Conservation (phyloP, 352 stramenopile genomes). For the Globisporangium ultimum region DNA sequence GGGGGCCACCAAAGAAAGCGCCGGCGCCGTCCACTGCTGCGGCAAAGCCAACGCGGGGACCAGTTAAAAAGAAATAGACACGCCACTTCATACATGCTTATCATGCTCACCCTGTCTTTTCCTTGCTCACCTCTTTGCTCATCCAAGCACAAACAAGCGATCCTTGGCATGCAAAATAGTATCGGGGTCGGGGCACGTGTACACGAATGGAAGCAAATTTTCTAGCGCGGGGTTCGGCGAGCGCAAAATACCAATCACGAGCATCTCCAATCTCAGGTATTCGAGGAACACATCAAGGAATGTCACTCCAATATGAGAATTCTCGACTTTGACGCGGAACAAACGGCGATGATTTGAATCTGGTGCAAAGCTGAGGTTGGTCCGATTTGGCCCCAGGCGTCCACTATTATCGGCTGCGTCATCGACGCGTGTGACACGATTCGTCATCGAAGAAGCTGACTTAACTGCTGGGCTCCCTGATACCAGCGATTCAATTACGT, state of each 20-base stretch:
- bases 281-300: slow-evolving; percentile 49
- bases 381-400: not conserved
- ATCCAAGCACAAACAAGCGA: slow-evolving; percentile 51
- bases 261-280: slow-evolving; percentile 35
- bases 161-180: slow-evolving; percentile 50
- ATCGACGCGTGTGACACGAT: not conserved
- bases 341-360: slow-evolving; percentile 16
- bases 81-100: not conserved
- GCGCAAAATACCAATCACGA: slow-evolving; percentile 51
- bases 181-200: slow-evolving; percentile 47
- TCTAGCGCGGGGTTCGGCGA: slow-evolving; percentile 32
- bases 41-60: slow-evolving; percentile 32
- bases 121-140: slow-evolving; percentile 1
- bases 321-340: slow-evolving; percentile 36
- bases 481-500: slow-evolving; percentile 50
- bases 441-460: not conserved
- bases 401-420: not conserved
- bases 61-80: slow-evolving; percentile 42
- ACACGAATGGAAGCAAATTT: slow-evolving; percentile 63
- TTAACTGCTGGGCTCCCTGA: slow-evolving; percentile 18
- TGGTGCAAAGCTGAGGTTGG: not conserved
- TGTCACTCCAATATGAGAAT: slow-evolving; percentile 27
- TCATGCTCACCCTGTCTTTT: not conserved
- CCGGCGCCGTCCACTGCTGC: slow-evolving; percentile 10
- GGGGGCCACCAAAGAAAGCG: slow-evolving; percentile 34